These are phyloP conservation scores for Candida ortonii DNA, from an alignment of 805 yeast species.

Conservation along the genomic window DNA sequence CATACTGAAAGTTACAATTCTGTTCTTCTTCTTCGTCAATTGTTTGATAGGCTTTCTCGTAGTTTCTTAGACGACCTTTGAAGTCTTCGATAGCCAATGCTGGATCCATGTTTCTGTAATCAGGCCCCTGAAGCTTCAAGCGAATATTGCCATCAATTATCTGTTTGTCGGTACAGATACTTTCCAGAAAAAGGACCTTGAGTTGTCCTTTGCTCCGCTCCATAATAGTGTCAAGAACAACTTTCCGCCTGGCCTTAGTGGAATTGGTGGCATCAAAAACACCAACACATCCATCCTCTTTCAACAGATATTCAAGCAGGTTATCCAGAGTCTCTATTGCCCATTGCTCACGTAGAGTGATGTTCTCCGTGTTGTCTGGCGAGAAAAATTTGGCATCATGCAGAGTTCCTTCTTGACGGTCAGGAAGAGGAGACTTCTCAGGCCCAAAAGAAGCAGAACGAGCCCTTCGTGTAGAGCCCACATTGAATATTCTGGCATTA, in stretches of 20 bases:
- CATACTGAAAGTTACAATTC: conserved; percentile 70
- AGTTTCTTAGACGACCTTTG: conserved; percentile 73
- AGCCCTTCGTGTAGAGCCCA: conserved; percentile 88
- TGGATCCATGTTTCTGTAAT: conserved; percentile 83
- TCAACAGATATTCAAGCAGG: conserved; percentile 72
- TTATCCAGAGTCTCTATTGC: conserved; percentile 91
- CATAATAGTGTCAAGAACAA: conserved; percentile 55
- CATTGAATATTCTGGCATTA: conserved; percentile 86
- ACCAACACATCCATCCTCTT: conserved; percentile 87
- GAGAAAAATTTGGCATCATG: conserved; percentile 86
- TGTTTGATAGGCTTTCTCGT: conserved; percentile 86
- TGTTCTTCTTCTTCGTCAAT: conserved; percentile 71
- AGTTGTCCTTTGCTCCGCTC: conserved; percentile 57
- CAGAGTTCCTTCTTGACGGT: conserved; percentile 27
- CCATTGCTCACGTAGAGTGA: conserved; percentile 82
- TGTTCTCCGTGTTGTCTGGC: conserved; percentile 68
- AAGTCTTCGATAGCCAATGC: conserved; percentile 78
- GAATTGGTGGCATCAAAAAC: conserved; percentile 85
- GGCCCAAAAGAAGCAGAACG: conserved; percentile 68
- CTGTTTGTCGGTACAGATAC: conserved; percentile 75
- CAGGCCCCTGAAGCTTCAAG: conserved; percentile 89
- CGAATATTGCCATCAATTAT: conserved; percentile 79
- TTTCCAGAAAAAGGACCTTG: conserved; percentile 81
- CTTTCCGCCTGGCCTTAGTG: conserved; percentile 59
- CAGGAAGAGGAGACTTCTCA: conserved; percentile 60